Evolutionary conservation across 2,329 filamentous ascomycete species (phyloP), one percentile per base, ranked within the genome.

Genomic region (Elsinoe batatas): DNA sequence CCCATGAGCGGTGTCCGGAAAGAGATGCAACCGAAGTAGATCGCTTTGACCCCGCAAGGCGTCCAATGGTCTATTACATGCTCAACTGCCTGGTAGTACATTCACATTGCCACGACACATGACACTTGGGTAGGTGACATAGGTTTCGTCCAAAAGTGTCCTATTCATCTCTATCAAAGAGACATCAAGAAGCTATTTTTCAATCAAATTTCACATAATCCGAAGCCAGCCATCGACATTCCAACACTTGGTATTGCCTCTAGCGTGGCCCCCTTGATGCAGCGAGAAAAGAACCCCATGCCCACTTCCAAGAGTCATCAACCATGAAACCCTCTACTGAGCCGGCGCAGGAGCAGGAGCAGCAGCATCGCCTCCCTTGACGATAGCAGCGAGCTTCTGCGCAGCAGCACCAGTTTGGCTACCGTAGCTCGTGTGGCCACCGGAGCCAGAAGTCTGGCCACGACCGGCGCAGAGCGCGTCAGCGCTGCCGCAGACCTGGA

Each of bases 381-480:
- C 51, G 15, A 57, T 58, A 26, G 38, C 15, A 5, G 43, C 44
- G 22, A 65, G 56, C 46, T 59, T 60, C 44, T 61, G 56, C n/a
- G 63, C 63, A n/a, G 63, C 64, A 32, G 58, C 61, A 26, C 61
- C 57, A 26, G 61, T 58, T 36, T 63, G 57, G 5, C 33, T 32
- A 8, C 58, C 60, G 46, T 64, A 65, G 44, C 56, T 59, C 22
- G 64, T 43, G 33, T 64, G 64, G 20, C 57, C 57, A 17, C 63
- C 63, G 26, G 56, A 43, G 10, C 60, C 59, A 36, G 53, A 56
- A 15, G 54, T 58, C 42, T 58, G 61, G 15, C 59, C 59, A 15
- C 58, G 60, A 20, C 56, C 17, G 13, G 58, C 56, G 50, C 64
- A 64, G 4, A 64, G 47, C 26, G 46, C 51, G 36, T 65, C 64